Base-by-base conservation (phyloP, 305 asterid species). In the Stenogyne calaminthoides region DNA sequence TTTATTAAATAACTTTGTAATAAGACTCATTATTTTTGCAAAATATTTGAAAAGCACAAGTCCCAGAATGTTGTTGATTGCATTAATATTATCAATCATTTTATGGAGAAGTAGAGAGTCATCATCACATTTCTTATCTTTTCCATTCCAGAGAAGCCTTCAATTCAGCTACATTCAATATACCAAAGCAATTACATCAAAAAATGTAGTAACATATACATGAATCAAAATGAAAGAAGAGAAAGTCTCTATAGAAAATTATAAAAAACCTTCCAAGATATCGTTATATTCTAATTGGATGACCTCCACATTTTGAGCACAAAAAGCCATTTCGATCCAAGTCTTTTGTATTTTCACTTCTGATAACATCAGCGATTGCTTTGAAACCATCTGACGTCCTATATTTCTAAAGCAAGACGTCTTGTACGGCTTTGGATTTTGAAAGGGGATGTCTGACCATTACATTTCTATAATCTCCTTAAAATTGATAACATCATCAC, bases 401-500 rank as follows among this genome's bases (percentile, higher is more conserved):
- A 1, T 25, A 25, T 25, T 25, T 25, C 2, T 3, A 25, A 20
- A 76, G 70, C 46, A 57, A 68, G 6, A 44, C 37, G 75, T 39
- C 58, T 32, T 66, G 59, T 32, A 37, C 64, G 42, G 3, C 29
- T 25, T 25, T 25, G 3, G 29, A 25, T n/a, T 3, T 25, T 25
- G 29, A 25, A 25, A 25, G 66, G 71, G 57, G 61, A 47, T 63
- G 39, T 27, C 54, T 25, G 61, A 62, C 55, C 32, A 18, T 32
- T 75, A 82, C 16, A 62, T 59, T 42, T 54, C 73, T 56, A 34
- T 83, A 75, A 84, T 87, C 85, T 94, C 98, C 80, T 85, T 88
- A 72, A 90, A 83, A 72, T 77, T 80, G 77, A 94, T 81, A 83
- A 82, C 62, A 73, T 94, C 99, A 64, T 92, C 91, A 10, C 99